These are phyloP conservation scores for Viola pubescens DNA, from an alignment of 441 rosid genomes.

Conservation along the genomic window DNA sequence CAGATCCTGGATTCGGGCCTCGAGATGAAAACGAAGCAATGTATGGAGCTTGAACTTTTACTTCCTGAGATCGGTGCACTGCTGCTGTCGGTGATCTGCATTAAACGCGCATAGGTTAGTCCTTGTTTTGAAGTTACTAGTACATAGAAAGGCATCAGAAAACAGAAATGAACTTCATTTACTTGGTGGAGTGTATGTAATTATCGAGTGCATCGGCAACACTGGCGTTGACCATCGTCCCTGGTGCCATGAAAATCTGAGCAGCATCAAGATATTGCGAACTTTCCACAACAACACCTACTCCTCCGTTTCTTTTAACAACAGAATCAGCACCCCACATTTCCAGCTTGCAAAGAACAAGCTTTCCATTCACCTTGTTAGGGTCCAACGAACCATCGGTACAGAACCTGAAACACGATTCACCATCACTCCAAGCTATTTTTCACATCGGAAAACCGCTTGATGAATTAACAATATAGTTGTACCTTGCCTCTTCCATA, in stretches of 20 bases:
- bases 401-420: slow-evolving; percentile 41
- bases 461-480: neutral
- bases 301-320: slow-evolving; percentile 54
- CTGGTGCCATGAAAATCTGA: slow-evolving; percentile 67
- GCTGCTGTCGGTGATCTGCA: slow-evolving; percentile 67
- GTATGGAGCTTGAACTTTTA: slow-evolving; percentile 49
- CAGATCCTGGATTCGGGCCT: slow-evolving; percentile 64
- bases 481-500: slow-evolving; percentile 37
- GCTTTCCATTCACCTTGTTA: slow-evolving; percentile 60
- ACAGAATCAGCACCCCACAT: slow-evolving; percentile 53
- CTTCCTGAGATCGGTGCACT: slow-evolving; percentile 48
- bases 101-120: neutral
- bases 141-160: neutral
- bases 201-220: slow-evolving; percentile 34
- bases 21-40: slow-evolving; percentile 78
- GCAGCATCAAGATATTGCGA: slow-evolving; percentile 55
- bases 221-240: slow-evolving; percentile 51
- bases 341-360: slow-evolving; percentile 45
- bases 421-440: too few relatives aligned
- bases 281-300: slow-evolving; percentile 46
- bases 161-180: neutral
- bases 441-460: neutral
- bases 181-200: slow-evolving; percentile 70
- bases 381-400: slow-evolving; percentile 45
- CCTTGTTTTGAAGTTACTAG: neutral